Percentiles rank a stretch among this genome's conserved stretches.
These are phyloP conservation scores for Elaeis oleifera DNA, from an alignment of 202 grass and related monocot species.

Conservation along the genomic window DNA sequence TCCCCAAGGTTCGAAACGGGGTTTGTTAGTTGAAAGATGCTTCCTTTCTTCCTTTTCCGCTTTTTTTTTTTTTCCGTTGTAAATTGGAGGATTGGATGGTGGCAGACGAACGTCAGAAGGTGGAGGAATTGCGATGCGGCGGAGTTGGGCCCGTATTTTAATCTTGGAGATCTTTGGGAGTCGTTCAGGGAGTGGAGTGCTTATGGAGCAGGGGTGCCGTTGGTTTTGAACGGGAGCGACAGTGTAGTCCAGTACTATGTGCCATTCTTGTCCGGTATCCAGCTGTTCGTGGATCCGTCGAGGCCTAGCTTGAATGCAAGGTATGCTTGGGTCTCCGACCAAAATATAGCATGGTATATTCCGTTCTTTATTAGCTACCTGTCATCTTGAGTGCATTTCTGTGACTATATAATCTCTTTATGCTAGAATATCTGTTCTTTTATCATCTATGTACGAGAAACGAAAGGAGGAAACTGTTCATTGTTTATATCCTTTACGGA, in stretches of 20 bases:
- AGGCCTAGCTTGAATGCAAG: conserved; percentile 19
- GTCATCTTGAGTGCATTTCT: too few relatives aligned
- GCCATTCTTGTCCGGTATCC: conserved; percentile 66
- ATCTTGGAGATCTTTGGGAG: conserved; percentile 72
- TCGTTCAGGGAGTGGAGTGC: conserved; percentile 76
- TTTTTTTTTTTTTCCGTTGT: background rate
- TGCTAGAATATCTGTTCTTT: too few relatives aligned
- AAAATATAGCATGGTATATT: too few relatives aligned
- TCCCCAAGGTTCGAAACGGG: conserved; percentile 24
- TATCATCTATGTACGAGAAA: too few relatives aligned
- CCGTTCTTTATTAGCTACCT: too few relatives aligned
- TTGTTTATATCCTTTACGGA: too few relatives aligned
- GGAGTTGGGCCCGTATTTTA: conserved; percentile 32
- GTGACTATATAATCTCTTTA: too few relatives aligned
- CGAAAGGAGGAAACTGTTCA: too few relatives aligned
- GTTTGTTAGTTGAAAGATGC: background rate
- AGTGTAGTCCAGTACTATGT: conserved; percentile 71
- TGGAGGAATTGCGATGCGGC: conserved; percentile 8
- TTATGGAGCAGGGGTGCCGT: conserved; percentile 63
- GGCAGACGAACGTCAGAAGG: conserved; percentile 25
- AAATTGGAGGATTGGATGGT: background rate
- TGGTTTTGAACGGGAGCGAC: conserved; percentile 52
- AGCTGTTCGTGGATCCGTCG: conserved; percentile 40
- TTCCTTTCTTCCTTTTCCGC: background rate
- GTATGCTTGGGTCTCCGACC: conserved; percentile 19